Conservation (phyloP, 2,329 filamentous ascomycete species). For the Cytospora piceae region DNA sequence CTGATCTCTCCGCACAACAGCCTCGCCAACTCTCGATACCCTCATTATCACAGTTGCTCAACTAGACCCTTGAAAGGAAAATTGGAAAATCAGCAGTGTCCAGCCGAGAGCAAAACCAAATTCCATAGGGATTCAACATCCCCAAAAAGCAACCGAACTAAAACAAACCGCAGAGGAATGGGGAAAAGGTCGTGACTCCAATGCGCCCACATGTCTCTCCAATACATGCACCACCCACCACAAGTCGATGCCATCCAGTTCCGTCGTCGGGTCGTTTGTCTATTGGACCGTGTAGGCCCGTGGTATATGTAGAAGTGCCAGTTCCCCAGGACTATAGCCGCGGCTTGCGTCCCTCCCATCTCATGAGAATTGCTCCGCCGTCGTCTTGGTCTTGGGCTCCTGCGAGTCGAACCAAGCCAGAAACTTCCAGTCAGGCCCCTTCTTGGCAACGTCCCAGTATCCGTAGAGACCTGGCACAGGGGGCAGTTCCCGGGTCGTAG, state of each 20-base stretch:
- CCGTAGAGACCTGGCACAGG: constrained; percentile 29
- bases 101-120: constrained; percentile 2
- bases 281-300: background rate
- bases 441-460: constrained; percentile 30
- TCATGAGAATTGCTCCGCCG: constrained; percentile 21
- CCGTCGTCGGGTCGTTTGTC: constrained; percentile 3
- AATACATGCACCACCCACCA: background rate
- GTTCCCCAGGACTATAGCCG: background rate
- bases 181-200: background rate
- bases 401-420: constrained; percentile 29
- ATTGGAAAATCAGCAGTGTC: background rate
- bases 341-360: background rate
- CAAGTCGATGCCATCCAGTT: background rate
- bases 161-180: background rate
- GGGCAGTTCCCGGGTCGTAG: constrained; percentile 17
- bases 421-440: constrained; percentile 32
- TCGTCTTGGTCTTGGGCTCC: constrained; percentile 30
- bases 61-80: background rate
- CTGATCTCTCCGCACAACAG: constrained; percentile 14
- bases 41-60: background rate
- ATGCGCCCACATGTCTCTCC: constrained; percentile 10
- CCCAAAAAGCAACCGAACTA: background rate
- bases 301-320: background rate
- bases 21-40: constrained; percentile 5
- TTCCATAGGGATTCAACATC: constrained; percentile 1